A percentile compares a stretch with the other conserved stretches of the same genome.
Evolutionary conservation across 2,329 filamentous ascomycete genomes (phyloP).

Genomic region (Botrytis fabae): DNA sequence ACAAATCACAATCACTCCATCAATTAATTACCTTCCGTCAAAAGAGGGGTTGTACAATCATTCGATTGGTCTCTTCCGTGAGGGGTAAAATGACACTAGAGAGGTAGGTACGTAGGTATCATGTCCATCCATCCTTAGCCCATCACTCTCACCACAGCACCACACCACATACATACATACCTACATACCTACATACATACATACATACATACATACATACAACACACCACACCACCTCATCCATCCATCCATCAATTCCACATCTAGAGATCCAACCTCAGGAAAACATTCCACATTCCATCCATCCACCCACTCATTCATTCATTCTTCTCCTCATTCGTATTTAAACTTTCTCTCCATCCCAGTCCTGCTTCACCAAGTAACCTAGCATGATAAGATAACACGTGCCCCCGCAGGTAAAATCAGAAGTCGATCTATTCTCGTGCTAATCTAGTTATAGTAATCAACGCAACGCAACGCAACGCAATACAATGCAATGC

Average conservation of each 20-base stretch:
- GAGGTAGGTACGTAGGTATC: background rate
- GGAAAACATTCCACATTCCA: background rate
- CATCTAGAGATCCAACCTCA: background rate
- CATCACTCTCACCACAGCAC: background rate
- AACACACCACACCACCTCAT: no score
- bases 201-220: no score
- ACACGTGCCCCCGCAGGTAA: background rate
- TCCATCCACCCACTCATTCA: no score
- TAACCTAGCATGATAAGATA: no score
- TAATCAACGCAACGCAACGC: background rate
- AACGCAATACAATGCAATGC: no score
- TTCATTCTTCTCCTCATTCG: background rate
- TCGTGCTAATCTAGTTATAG: background rate
- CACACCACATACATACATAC: background rate
- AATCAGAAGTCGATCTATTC: background rate
- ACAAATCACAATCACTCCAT: background rate
- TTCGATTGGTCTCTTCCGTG: background rate
- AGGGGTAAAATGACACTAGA: constrained; percentile 4
- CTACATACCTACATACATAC: no score
- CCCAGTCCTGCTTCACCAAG: background rate
- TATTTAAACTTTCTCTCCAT: background rate
- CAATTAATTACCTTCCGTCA: background rate
- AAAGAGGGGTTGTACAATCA: constrained; percentile 4
- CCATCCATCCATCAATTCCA: background rate
- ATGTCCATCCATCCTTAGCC: no score